Evolutionary conservation across 176 grass and related monocot genomes (phyloP), one percentile per base, ranked within the genome.

Genomic region (Avena sativa): DNA sequence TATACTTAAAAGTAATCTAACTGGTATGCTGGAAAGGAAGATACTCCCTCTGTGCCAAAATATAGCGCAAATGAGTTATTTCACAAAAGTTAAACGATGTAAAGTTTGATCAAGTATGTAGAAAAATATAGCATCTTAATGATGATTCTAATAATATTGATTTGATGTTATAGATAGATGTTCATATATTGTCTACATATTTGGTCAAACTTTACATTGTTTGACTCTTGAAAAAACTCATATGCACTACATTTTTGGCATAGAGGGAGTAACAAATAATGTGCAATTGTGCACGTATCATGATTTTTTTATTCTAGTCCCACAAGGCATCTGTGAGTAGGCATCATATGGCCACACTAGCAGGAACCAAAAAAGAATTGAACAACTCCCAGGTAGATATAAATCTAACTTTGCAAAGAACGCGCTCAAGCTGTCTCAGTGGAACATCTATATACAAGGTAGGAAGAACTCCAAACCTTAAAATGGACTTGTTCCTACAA

Each of bases 381-480:
- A 71, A 58, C 50, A 83, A 57, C 2, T 71, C 20, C 12, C 15
- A 82, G 17, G 47, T 13, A 53, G 6, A 69, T 52, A 82, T 13
- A 55, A 82, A 82, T 69, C 10, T 26, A 69, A 51, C 16, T 50
- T 67, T 67, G 16, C 5, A 76, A 80, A 23, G 2, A 81, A 73
- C n/a, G 34, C 0, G 0, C 52, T 79, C 14, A 17, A 59, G 46
- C 52, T 61, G 12, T 38, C 9, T 9, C 59, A 20, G 74, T 23
- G 8, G 8, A 30, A 64, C n/a, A 74, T 79, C 8, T 6, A 75
- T 16, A 34, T 32, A 43, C 10, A 53, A 47, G 58, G 16, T 15
- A 43, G 16, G 61, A 1, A 64, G 2, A 40, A 64, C 5, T 74
- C 5, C 46, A 87, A 52, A 40, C 19, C 44, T 62, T 56, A 63